Conservation (phyloP, 148 eudicot genomes). For the Silene uniflora region DNA sequence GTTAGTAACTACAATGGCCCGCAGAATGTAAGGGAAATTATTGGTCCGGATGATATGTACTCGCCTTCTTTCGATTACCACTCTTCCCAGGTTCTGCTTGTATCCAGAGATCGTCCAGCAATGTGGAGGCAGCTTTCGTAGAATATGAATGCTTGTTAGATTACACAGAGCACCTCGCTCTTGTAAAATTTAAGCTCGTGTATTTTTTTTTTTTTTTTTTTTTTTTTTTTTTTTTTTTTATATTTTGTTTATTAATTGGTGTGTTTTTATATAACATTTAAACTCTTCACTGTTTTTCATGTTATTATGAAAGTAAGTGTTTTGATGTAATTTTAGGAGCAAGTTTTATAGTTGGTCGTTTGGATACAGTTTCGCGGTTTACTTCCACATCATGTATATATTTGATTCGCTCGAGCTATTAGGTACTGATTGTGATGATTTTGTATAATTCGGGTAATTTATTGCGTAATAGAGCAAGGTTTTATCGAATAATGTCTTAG, state of each 20-base stretch:
- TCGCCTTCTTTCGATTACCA: slow-evolving; percentile 73
- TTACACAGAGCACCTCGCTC: slow-evolving; percentile 22
- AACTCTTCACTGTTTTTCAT: neutral
- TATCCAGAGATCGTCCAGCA: slow-evolving; percentile 91
- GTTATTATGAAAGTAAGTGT: no score
- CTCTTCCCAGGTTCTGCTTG: slow-evolving; percentile 60
- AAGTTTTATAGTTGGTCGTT: no score
- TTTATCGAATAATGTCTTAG: no score
- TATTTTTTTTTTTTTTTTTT: slow-evolving; percentile 1
- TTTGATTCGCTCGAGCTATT: no score
- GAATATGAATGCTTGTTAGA: neutral
- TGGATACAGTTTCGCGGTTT: no score
- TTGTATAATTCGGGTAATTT: no score
- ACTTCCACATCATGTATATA: no score
- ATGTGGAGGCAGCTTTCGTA: slow-evolving; percentile 58
- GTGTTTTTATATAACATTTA: neutral
- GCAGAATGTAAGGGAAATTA: slow-evolving; percentile 47
- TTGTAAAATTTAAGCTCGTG: slow-evolving; percentile 11
- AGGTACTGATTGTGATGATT: no score
- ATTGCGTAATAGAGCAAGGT: no score
- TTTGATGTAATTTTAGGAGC: no score
- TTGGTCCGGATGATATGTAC: slow-evolving; percentile 86
- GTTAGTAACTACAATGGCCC: slow-evolving; percentile 28
- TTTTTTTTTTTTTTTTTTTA: slow-evolving; percentile 9
- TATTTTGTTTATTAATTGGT: neutral